Percentiles rank a stretch among this genome's conserved stretches.
These are phyloP conservation scores for Funneliformis caledonium DNA, from an alignment of 371 early-diverging fungal genomes.

Conservation along the genomic window DNA sequence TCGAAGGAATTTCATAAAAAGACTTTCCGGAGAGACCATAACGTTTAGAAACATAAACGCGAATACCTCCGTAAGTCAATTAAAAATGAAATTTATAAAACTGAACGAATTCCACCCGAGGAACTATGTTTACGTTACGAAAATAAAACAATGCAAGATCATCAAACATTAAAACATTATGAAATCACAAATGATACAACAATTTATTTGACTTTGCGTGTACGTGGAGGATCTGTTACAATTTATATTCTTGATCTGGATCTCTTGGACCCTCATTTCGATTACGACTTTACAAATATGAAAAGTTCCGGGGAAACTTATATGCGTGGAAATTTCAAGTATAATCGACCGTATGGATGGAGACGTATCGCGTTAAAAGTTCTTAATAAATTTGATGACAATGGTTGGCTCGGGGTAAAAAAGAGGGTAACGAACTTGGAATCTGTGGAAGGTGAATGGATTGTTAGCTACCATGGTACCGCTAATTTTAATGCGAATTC, in stretches of 20 bases:
- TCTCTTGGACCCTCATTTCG: slow-evolving; percentile 2
- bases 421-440: background rate
- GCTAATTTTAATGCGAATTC: background rate
- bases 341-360: slow-evolving; percentile 34
- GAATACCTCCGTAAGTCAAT: too few species aligned
- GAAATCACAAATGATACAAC: slow-evolving; percentile 89
- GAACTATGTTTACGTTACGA: too few species aligned
- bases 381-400: slow-evolving; percentile 8
- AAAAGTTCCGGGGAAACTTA: background rate
- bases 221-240: slow-evolving; percentile 75
- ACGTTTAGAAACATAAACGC: too few species aligned
- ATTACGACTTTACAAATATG: slow-evolving; percentile 35
- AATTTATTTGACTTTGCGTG: slow-evolving; percentile 88
- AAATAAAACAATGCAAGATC: slow-evolving; percentile 91
- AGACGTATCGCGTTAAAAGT: slow-evolving; percentile 29
- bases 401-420: slow-evolving; percentile 21
- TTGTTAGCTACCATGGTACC: slow-evolving; percentile 33
- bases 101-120: too few species aligned
- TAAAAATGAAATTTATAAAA: too few species aligned
- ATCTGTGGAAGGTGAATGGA: slow-evolving; percentile 24
- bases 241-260: background rate
- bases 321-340: slow-evolving; percentile 17
- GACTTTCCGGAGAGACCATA: too few species aligned
- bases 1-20: background rate
- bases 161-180: slow-evolving; percentile 84